Conservation (phyloP, 495 filamentous ascomycete species). For the Xylaria castorea region DNA sequence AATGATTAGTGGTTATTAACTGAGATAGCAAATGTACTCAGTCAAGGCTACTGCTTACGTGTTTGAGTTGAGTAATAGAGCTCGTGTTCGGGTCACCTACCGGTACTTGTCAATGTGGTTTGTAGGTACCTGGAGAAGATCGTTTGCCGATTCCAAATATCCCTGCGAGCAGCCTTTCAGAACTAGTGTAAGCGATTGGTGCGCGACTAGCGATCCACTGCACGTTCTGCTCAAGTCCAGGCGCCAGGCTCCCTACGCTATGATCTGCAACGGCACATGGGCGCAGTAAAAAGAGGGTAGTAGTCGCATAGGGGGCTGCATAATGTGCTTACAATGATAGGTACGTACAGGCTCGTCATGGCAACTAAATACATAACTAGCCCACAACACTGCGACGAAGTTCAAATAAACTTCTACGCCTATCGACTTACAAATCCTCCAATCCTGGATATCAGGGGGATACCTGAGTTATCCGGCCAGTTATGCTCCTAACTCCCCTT, state of each 20-base stretch:
- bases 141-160: slow-evolving; percentile 21
- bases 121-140: background rate
- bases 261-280: slow-evolving; percentile 11
- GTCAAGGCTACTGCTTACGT: background rate
- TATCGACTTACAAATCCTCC: slow-evolving; percentile 9
- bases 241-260: background rate
- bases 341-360: background rate
- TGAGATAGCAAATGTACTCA: background rate
- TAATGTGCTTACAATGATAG: slow-evolving; percentile 12
- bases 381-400: background rate
- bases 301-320: background rate
- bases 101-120: background rate
- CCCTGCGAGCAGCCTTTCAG: slow-evolving; percentile 4
- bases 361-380: slow-evolving; percentile 19
- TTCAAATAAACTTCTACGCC: background rate
- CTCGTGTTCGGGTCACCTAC: slow-evolving; percentile 16
- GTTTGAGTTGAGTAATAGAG: background rate
- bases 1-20: background rate
- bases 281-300: slow-evolving; percentile 2
- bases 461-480: slow-evolving; percentile 10
- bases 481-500: slow-evolving; percentile 24
- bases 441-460: slow-evolving; percentile 11
- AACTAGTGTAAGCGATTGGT: slow-evolving; percentile 24
- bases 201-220: slow-evolving; percentile 3
- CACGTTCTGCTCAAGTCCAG: background rate